Evolutionary conservation across 805 yeast genomes (phyloP).

Genomic region (Ogataea salicorniae): DNA sequence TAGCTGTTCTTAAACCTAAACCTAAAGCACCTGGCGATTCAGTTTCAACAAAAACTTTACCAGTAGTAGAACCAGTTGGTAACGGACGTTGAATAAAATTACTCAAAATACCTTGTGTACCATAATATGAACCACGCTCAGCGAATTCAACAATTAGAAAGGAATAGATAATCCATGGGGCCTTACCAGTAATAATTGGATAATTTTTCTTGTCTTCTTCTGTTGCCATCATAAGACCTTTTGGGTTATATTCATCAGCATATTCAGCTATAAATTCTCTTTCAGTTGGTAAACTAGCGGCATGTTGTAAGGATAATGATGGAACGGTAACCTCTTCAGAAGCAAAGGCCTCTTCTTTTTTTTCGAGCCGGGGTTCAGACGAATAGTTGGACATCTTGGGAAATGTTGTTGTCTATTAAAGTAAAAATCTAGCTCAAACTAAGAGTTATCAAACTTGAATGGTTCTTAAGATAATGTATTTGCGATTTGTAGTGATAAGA

Average conservation of each 20-base stretch:
- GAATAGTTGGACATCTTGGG: no score
- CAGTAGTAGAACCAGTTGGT: conserved; percentile 42
- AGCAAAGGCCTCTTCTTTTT: background rate
- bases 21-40: conserved; percentile 47
- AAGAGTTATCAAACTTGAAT: no score
- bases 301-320: background rate
- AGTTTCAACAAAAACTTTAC: conserved; percentile 31
- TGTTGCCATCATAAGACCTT: conserved; percentile 21
- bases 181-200: conserved; percentile 39
- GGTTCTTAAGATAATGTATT: no score
- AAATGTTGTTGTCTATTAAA: no score
- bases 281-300: background rate
- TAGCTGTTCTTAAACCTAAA: conserved; percentile 40
- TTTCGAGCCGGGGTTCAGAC: background rate
- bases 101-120: conserved; percentile 38
- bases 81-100: conserved; percentile 50
- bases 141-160: conserved; percentile 48
- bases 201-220: conserved; percentile 30
- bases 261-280: conserved; percentile 20
- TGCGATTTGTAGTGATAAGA: no score
- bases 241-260: conserved; percentile 28
- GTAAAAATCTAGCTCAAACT: no score
- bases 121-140: conserved; percentile 52
- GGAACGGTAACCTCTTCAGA: conserved; percentile 1
- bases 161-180: conserved; percentile 45